These are phyloP conservation scores for Secale cereale DNA, from an alignment of 176 grass and related monocot genomes.

Conservation along the genomic window DNA sequence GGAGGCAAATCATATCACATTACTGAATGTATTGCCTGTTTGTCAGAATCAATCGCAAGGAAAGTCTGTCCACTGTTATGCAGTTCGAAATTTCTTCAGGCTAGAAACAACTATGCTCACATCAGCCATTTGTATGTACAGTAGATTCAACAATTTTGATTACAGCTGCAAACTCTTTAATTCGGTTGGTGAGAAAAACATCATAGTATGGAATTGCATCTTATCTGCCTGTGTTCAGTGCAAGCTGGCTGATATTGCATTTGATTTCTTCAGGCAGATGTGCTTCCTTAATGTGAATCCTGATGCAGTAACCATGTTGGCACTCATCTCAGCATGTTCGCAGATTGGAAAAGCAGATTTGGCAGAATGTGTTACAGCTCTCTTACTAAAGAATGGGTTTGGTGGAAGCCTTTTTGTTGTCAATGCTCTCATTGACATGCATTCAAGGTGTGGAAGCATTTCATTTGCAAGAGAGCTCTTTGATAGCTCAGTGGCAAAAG, in stretches of 20 bases:
- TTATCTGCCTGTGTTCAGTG: constrained; percentile 58
- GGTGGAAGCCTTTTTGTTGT: constrained; percentile 12
- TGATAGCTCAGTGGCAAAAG: constrained; percentile 41
- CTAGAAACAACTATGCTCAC: constrained; percentile 44
- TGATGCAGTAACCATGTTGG: constrained; percentile 56
- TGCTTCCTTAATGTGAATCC: constrained; percentile 27
- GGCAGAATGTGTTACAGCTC: constrained; percentile 38
- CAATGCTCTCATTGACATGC: constrained; percentile 66
- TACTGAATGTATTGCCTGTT: constrained; percentile 55
- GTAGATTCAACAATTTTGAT: constrained; percentile 50
- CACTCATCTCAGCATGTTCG: constrained; percentile 53
- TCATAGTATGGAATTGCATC: constrained; percentile 57
- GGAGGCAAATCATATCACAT: constrained; percentile 47
- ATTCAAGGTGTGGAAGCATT: constrained; percentile 58
- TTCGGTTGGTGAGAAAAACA: constrained; percentile 44
- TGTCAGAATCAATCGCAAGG: constrained; percentile 52
- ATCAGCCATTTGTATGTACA: constrained; percentile 63
- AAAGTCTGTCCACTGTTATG: constrained; percentile 54
- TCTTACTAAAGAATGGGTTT: constrained; percentile 43
- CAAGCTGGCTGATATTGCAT: constrained; percentile 39
- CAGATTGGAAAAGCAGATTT: constrained; percentile 46
- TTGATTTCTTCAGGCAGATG: constrained; percentile 53
- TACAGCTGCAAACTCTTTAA: constrained; percentile 49
- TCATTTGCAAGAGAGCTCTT: constrained; percentile 51
- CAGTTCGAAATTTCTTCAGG: constrained; percentile 46